Evolutionary conservation across 2,329 filamentous ascomycete genomes (phyloP), one percentile per base, ranked within the genome.

Genomic region (Chrysosporium keratinophilum): DNA sequence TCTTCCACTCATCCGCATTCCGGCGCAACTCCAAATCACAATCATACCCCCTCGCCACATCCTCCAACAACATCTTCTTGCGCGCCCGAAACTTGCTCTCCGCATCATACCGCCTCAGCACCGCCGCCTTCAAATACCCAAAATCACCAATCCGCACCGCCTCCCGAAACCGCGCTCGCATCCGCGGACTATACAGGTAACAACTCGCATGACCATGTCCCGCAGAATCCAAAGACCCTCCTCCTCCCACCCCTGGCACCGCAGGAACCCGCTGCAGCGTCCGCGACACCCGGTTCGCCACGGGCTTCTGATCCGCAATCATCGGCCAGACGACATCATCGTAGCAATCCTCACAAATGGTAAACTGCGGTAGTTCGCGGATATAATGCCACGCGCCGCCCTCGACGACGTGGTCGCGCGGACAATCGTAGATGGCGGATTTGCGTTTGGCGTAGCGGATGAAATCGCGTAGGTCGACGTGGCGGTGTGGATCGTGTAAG

Each of bases 271-370:
- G 79, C 15, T 52, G 53, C 42, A 55, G 52, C 23, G 44, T 57
- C 10, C 44, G 52, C n/a, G 58, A 56, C 2, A 57, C 45, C 31
- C 34, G 39, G 11, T 77, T 71, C 9, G 85, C 82, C 20, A 90
- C 74, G 0, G 78, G 71, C 40, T n/a, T n/a, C n/a, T 70, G 71
- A 39, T 76, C 69, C 1, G 83, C n/a, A n/a, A n/a, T 70, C 49
- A 81, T 74, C 0, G 89, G 88, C 68, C 79, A 81, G n/a, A 95
- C 80, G 0, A 88, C 79, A 19, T 88, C 82, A 14, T 87, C 80
- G 65, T 86, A 95, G 67, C 90, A 97, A 67, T 91, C 87, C 59
- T 86, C 82, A 68, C 90, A 97, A 3, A 95, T 84, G 0, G 85
- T 88, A 62, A 95, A 81, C 46, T 89, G 80, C 0, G 85, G 87